Conservation (phyloP, 2,329 filamentous ascomycete genomes). For the Neoscytalidium dimidiatum region DNA sequence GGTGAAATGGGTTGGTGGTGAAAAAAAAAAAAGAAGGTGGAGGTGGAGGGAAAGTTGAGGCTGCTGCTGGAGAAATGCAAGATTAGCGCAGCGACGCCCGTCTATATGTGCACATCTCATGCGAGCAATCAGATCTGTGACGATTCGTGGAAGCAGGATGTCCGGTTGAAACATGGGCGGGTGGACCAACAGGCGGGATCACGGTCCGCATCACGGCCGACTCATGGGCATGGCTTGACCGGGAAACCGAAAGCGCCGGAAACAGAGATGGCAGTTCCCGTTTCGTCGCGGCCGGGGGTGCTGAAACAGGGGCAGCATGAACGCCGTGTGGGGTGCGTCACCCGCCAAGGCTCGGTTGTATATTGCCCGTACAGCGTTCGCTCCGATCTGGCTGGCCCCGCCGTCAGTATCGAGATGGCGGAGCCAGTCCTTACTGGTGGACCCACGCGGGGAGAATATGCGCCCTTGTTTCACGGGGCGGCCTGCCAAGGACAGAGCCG, state of each 20-base stretch:
- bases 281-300: not conserved
- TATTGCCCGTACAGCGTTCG: not conserved
- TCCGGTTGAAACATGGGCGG: constrained; percentile 6
- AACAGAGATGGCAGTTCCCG: not conserved
- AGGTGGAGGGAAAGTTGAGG: constrained; percentile 12
- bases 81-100: not conserved
- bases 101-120: not conserved
- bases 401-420: not conserved
- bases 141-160: constrained; percentile 8
- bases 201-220: constrained; percentile 9
- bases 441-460: not conserved
- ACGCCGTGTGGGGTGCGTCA: not conserved
- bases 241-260: not conserved
- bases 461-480: not conserved
- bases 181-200: not conserved
- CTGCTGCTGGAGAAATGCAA: constrained; percentile 12
- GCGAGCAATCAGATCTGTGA: not conserved
- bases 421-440: constrained; percentile 1
- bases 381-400: not conserved
- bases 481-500: not conserved
- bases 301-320: constrained; percentile 10
- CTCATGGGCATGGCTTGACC: not conserved
- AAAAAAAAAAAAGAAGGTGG: too few species aligned
- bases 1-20: not conserved
- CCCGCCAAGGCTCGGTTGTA: constrained; percentile 7